Percentiles rank a stretch among this genome's conserved stretches.
Evolutionary conservation across 169 alveolate genomes (phyloP).

Genomic region (Eimeria mitis): DNA sequence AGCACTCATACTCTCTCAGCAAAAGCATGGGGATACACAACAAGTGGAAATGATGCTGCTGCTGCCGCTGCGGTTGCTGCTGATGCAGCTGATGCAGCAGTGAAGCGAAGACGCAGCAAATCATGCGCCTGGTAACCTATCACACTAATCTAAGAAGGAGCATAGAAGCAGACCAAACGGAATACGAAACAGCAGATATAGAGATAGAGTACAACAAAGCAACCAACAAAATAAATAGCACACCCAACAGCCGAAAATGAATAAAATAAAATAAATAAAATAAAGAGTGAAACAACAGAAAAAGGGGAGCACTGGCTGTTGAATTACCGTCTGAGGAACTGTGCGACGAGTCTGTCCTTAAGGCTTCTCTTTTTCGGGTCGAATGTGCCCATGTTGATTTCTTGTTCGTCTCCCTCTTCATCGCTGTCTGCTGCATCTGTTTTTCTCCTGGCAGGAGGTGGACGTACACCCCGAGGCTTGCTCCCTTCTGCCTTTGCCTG

Average conservation of each 20-base stretch:
- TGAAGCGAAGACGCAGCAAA: neutral
- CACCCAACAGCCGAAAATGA: neutral
- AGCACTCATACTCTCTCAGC: no score
- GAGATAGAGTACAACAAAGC: neutral
- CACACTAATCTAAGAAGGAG: no score
- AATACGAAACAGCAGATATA: no score
- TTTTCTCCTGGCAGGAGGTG: constrained; percentile 23
- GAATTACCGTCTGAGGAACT: constrained; percentile 81
- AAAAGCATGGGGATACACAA: no score
- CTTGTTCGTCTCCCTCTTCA: constrained; percentile 73
- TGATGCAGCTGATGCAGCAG: neutral
- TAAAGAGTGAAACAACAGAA: neutral
- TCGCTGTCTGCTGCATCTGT: constrained; percentile 16
- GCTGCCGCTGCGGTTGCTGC: neutral
- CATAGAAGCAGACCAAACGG: no score
- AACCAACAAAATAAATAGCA: neutral
- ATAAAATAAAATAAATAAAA: neutral
- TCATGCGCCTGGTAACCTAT: no score
- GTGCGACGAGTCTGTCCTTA: constrained; percentile 87
- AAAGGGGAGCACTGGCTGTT: neutral
- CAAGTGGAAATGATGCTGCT: neutral
- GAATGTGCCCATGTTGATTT: constrained; percentile 86
- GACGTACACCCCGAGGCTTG: constrained; percentile 49
- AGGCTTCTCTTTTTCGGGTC: constrained; percentile 85
- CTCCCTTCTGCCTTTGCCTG: constrained; percentile 35